These are phyloP conservation scores for Candida krabiensis DNA, from an alignment of 805 yeast species.

Conservation along the genomic window DNA sequence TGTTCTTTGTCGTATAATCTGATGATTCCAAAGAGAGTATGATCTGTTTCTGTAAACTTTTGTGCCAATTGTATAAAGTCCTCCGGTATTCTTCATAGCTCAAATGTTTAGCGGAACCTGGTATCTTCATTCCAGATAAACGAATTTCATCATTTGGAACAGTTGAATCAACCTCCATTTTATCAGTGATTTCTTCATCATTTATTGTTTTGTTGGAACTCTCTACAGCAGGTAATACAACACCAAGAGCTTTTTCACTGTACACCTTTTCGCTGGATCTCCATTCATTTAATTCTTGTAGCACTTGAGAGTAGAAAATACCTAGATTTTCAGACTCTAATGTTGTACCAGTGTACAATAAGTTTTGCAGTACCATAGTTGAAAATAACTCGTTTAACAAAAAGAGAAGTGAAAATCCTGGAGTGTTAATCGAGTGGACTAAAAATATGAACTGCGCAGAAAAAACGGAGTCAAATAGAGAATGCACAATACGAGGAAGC, in stretches of 20 bases:
- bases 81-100: slow-evolving; percentile 38
- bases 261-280: slow-evolving; percentile 41
- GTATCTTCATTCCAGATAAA: slow-evolving; percentile 17
- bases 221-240: no score
- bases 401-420: slow-evolving; percentile 38
- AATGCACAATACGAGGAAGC: slow-evolving; percentile 73
- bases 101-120: slow-evolving; percentile 23
- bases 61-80: slow-evolving; percentile 56
- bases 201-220: slow-evolving; percentile 11
- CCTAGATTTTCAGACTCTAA: slow-evolving; percentile 83
- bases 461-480: slow-evolving; percentile 80
- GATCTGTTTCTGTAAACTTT: slow-evolving; percentile 44
- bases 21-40: slow-evolving; percentile 42
- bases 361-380: slow-evolving; percentile 43
- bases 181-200: slow-evolving; percentile 5
- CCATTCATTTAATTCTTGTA: slow-evolving; percentile 39
- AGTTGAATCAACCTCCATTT: slow-evolving; percentile 6
- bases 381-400: slow-evolving; percentile 49
- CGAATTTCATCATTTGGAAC: neutral
- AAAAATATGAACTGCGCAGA: slow-evolving; percentile 59
- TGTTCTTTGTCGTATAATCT: slow-evolving; percentile 78
- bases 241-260: slow-evolving; percentile 27
- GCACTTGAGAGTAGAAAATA: slow-evolving; percentile 59
- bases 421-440: slow-evolving; percentile 39
- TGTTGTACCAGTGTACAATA: slow-evolving; percentile 69